Base-by-base conservation (phyloP, 1,284 basidiomycete genomes). In the Austropuccinia psidii region DNA sequence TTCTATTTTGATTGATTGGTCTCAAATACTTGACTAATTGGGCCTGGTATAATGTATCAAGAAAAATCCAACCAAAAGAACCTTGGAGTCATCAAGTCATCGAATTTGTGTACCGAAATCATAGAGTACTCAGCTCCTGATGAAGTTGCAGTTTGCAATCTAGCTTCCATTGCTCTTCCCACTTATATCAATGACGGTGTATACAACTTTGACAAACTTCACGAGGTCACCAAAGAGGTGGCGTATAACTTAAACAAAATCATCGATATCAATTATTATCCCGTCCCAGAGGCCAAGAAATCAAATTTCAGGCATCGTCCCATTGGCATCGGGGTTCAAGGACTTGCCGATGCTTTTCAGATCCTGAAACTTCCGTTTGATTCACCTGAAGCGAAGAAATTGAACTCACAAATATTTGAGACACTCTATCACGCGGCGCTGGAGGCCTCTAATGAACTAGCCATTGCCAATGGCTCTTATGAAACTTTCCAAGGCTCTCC, bases 221-320 rank as follows among this genome's bases (percentile, higher is more conserved):
- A 98, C 82, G 90, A 90, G 60, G 93, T 98, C 74, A 84, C 91
- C 77, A 98, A 98, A 83, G 90, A 62, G 35, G 89, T 96, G 75
- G 85, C 92, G 31, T 88, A 85, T 84, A 98, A 98, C 85, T 85
- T 99, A 73, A 98, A 98, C 84, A 87, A 87, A 68, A 89, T 96
- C 83, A 96, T 97, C 81, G 93, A 96, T 76, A 85, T 89, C 82
- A 96, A 96, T 84, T 85, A 85, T 82, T 98, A 98, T 81, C 95
- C 96, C 41, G 88, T 97, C 66, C 87, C 87, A 35, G 93, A 96
- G 81, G 93, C 96, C 19, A 87, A 87, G 75, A 87, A 86, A 76
- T 97, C 93, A 61, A 98, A 98, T 87, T 90, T 91, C 87, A 93
- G 95, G 76, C 93, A 98, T 83, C 90, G 96, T 66, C 96, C 96